phyloP scores from a whole-genome alignment of 108 stramenopile genomes.

The Mayamaea pseudoterrestris region DNA sequence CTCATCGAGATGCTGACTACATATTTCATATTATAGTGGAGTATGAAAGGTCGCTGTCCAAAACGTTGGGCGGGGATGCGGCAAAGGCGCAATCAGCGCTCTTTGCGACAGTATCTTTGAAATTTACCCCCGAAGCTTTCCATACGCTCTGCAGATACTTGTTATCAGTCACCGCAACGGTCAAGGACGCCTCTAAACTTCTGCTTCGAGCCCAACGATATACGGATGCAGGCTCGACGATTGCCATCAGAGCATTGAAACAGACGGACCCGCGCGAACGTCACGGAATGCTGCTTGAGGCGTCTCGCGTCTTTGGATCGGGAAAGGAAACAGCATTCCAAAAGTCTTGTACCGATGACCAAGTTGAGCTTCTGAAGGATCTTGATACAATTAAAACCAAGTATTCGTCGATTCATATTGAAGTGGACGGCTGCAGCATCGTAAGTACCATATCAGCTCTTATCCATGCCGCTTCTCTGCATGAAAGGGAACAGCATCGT shows the following conservation, averaged over 20 bases:
- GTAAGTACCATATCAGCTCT: constrained; percentile 55
- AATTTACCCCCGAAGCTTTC: constrained; percentile 64
- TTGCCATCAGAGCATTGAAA: constrained; percentile 44
- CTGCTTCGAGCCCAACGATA: constrained; percentile 41
- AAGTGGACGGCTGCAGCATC: constrained; percentile 51
- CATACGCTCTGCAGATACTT: constrained; percentile 43
- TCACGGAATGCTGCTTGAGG: constrained; percentile 37
- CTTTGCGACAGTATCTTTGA: constrained; percentile 41
- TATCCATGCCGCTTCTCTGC: constrained; percentile 42
- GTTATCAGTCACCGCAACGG: constrained; percentile 28
- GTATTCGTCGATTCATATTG: constrained; percentile 49
- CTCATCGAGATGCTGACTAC: constrained; percentile 56
- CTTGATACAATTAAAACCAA: constrained; percentile 56
- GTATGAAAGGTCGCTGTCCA: constrained; percentile 42
- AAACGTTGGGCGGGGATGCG: constrained; percentile 11
- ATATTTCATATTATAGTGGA: constrained; percentile 50
- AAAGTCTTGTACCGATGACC: constrained; percentile 68
- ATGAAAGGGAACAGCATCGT: constrained; percentile 49
- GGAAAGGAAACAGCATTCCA: constrained; percentile 68
- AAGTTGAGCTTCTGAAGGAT: constrained; percentile 54
- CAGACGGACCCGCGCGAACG: constrained; percentile 24
- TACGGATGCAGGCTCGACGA: constrained; percentile 36
- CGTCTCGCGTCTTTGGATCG: constrained; percentile 56
- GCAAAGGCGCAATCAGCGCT: constrained; percentile 27
- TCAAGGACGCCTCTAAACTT: constrained; percentile 41